phyloP scores from a whole-genome alignment of 495 filamentous ascomycete genomes.

The Glonium stellatum region DNA sequence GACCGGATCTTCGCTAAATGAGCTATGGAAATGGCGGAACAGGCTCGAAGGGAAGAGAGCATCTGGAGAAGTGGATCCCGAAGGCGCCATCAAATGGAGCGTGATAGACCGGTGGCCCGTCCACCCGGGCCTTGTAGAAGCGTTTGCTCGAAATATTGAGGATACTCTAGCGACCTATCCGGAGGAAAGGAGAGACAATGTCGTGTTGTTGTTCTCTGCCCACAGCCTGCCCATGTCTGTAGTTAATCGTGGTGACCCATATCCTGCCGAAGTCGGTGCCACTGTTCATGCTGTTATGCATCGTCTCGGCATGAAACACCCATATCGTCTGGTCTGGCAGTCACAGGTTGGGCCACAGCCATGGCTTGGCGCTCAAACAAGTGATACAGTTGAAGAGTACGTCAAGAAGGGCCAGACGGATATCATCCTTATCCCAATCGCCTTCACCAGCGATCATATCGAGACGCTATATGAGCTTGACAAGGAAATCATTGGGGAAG shows the following conservation, averaged over 20 bases:
- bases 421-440: conserved; percentile 87
- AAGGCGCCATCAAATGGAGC: conserved; percentile 83
- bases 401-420: conserved; percentile 87
- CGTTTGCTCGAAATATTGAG: conserved; percentile 86
- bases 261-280: conserved; percentile 94
- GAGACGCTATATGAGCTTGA: conserved; percentile 96
- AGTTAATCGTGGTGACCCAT: conserved; percentile 91
- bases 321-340: conserved; percentile 93
- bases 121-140: conserved; percentile 82
- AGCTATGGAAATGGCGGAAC: conserved; percentile 93
- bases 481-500: conserved; percentile 88
- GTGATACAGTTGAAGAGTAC: conserved; percentile 77
- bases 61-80: conserved; percentile 42
- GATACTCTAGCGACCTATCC: conserved; percentile 75
- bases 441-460: conserved; percentile 97
- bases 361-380: conserved; percentile 94
- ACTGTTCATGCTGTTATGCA: conserved; percentile 97
- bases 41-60: conserved; percentile 71
- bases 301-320: conserved; percentile 74
- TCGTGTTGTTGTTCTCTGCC: conserved; percentile 87
- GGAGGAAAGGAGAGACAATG: conserved; percentile 63
- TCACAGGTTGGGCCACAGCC: conserved; percentile 93
- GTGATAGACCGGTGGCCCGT: conserved; percentile 97
- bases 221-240: conserved; percentile 97
- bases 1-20: conserved; percentile 91